Conservation (phyloP, 208 protist species). For the Endotrypanum monterogeii region DNA sequence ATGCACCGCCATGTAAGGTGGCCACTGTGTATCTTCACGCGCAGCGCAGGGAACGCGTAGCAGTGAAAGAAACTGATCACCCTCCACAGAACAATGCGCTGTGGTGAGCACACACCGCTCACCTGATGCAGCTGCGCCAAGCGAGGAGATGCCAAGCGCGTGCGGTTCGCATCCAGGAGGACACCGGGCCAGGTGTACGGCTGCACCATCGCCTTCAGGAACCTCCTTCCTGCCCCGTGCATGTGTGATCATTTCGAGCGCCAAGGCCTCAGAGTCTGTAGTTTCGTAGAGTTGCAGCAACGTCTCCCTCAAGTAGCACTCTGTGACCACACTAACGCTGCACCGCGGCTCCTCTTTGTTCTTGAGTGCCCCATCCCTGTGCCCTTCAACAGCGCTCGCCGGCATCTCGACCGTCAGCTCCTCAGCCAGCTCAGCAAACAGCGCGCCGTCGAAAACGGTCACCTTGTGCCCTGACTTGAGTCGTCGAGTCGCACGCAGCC, state of each 20-base stretch:
- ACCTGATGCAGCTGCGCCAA: background rate
- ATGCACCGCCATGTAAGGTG: conserved; percentile 35
- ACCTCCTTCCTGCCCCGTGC: background rate
- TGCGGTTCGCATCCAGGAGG: background rate
- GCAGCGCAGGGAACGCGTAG: conserved; percentile 3
- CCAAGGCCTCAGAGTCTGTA: conserved; percentile 1
- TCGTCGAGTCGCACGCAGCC: conserved; percentile 22
- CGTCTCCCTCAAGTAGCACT: background rate
- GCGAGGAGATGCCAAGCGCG: background rate
- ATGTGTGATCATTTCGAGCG: background rate
- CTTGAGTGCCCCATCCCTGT: background rate
- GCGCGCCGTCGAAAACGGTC: conserved; percentile 37
- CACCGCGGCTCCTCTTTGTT: background rate
- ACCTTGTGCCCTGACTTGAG: conserved; percentile 55
- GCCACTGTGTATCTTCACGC: conserved; percentile 4
- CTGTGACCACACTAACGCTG: background rate
- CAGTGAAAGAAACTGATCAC: conserved; percentile 11
- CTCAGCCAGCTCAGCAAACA: conserved; percentile 10
- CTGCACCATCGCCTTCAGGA: background rate
- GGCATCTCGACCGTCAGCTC: background rate
- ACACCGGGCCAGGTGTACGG: background rate
- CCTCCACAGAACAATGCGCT: background rate
- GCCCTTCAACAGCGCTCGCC: background rate
- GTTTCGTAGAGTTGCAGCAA: conserved; percentile 1
- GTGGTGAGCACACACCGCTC: conserved; percentile 14